phyloP scores from a whole-genome alignment of 2,329 filamentous ascomycete genomes.

The Phoma sp. region DNA sequence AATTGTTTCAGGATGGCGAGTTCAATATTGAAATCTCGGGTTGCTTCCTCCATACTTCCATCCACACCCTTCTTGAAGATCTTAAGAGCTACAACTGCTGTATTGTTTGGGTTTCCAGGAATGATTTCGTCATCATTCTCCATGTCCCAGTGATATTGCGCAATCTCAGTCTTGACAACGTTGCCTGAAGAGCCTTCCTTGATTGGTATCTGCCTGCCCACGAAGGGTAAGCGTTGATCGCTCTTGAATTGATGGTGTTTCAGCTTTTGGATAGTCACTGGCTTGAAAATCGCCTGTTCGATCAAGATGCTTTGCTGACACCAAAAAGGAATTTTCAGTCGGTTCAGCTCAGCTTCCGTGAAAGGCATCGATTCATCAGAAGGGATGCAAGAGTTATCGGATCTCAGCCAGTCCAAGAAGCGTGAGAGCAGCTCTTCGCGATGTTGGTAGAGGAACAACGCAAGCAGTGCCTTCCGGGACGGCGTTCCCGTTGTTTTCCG shows the following conservation, averaged over 20 bases:
- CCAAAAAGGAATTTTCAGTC: background rate
- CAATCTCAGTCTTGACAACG: background rate
- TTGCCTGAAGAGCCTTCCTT: background rate
- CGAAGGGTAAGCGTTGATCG: background rate
- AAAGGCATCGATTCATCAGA: background rate
- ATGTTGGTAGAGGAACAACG: background rate
- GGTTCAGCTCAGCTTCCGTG: background rate
- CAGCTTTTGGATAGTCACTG: background rate
- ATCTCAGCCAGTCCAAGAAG: background rate
- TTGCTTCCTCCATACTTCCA: background rate
- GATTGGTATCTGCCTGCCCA: background rate
- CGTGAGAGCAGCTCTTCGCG: background rate
- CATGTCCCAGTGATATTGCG: background rate
- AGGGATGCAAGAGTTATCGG: background rate
- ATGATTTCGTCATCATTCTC: background rate
- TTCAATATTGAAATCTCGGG: background rate
- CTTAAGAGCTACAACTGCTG: background rate
- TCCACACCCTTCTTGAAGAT: background rate
- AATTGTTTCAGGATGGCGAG: background rate
- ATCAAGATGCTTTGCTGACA: background rate
- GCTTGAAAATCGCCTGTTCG: background rate
- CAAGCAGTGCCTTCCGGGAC: background rate
- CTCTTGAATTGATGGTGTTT: background rate
- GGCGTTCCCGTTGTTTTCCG: background rate
- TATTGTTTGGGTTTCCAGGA: background rate